Percentiles rank a stretch among this genome's conserved stretches.
phyloP scores from a whole-genome alignment of 192 early-diverging fungal genomes.

The Cetraspora pellucida region DNA sequence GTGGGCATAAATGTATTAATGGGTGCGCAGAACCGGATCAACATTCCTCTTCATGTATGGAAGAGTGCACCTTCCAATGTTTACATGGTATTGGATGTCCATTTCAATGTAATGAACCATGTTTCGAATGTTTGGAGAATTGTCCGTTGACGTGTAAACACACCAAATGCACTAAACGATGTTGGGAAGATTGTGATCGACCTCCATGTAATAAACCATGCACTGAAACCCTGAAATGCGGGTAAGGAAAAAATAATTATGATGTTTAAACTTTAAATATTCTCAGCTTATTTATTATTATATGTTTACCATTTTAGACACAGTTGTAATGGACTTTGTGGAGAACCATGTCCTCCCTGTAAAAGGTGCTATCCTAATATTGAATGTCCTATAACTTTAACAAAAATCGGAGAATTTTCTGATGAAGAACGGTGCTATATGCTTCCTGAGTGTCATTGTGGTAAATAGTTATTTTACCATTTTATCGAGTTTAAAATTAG shows the following conservation, averaged over 20 bases:
- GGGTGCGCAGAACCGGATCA: not conserved
- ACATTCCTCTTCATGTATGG: not conserved
- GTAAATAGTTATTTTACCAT: no score
- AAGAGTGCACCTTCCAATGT: not conserved
- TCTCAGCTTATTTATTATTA: not conserved
- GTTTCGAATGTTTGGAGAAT: not conserved
- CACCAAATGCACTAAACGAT: not conserved
- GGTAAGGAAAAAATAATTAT: not conserved
- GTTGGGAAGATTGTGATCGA: not conserved
- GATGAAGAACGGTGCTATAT: not conserved
- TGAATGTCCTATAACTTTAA: not conserved
- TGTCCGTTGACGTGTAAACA: not conserved
- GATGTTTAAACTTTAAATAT: not conserved
- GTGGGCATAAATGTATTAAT: not conserved
- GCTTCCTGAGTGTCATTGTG: conserved; percentile 3
- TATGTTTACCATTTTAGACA: not conserved
- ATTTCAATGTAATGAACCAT: not conserved
- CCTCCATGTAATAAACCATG: not conserved
- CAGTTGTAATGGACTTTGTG: conserved; percentile 16
- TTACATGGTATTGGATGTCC: not conserved
- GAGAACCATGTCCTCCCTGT: conserved; percentile 19
- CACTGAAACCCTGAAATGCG: not conserved
- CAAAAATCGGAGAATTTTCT: not conserved
- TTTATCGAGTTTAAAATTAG: no score
- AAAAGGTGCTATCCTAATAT: not conserved